Evolutionary conservation across 345 rosid species (phyloP), one percentile per base, ranked within the genome.

Genomic region (rapeseed (Brassica napus)): DNA sequence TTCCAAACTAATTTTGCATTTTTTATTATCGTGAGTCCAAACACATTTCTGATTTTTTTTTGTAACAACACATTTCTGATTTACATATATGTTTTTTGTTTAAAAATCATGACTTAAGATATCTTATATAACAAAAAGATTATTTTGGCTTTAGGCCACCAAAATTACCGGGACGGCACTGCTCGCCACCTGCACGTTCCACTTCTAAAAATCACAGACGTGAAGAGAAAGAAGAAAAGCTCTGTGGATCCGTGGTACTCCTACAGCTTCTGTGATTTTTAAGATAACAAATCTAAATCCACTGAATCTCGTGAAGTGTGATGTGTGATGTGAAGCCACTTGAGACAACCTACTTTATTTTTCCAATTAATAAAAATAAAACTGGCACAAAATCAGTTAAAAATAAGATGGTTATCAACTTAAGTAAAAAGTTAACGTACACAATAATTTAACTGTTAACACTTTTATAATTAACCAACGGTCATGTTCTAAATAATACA

Each of bases 201-300:
- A 72, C 39, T 72, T 2, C 62, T 30, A 49, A 65, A 76, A 31
- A 64, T 73, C 78, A 79, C 82, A 79, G 78, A 78, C 82, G 68
- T 72, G 61, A 63, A 58, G 68, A 32, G 7, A 47, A 14, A 75
- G 69, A 34, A 34, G 69, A 69, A 72, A 72, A 79, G 77, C 68
- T 78, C 47, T 42, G 74, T 68, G 65, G 77, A 73, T 79, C 82
- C 82, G 82, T 79, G 78, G 72, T 79, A 78, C 81, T 79, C 66
- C 77, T 69, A 70, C 70, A 64, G 37, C 66, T 71, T 71, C 71
- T 71, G 47, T 77, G 73, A 75, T 65, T 54, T 58, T 12, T n/a
- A 15, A 26, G 16, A 61, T 62, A 47, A 63, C 28, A 68, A 72
- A 61, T 39, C 59, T 39, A 42, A 15, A 9, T 69, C 80, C 73